A percentile compares a stretch with the other conserved stretches of the same genome.
Conservation (phyloP, 1,139 yeast species). For the Pichia norvegensis region DNA sequence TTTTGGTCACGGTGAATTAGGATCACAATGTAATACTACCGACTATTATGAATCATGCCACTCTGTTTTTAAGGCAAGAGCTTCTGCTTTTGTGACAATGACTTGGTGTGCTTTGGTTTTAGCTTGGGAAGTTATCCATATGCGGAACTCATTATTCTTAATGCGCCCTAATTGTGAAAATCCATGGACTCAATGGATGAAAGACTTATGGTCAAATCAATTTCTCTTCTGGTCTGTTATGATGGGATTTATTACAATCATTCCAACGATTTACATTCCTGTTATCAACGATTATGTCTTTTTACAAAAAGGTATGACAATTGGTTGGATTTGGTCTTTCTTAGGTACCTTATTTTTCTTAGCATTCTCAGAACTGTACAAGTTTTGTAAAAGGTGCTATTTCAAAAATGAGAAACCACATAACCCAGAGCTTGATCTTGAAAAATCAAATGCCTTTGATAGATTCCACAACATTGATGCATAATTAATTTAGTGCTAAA, state of each 20-base stretch:
- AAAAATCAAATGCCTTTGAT: conserved; percentile 30
- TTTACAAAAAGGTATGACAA: conserved; percentile 63
- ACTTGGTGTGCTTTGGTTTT: conserved; percentile 84
- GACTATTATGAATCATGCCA: conserved; percentile 42
- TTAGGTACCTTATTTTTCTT: conserved; percentile 57
- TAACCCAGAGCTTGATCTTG: conserved; percentile 60
- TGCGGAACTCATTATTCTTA: conserved; percentile 62
- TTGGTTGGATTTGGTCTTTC: conserved; percentile 79
- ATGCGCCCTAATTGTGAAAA: conserved; percentile 65
- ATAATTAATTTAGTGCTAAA: no score
- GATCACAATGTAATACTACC: conserved; percentile 51
- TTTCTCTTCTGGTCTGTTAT: conserved; percentile 79
- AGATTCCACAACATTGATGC: conserved; percentile 31
- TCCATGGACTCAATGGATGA: conserved; percentile 49
- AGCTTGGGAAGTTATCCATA: conserved; percentile 87
- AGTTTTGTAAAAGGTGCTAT: conserved; percentile 56
- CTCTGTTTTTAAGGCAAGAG: conserved; percentile 69
- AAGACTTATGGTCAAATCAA: conserved; percentile 67
- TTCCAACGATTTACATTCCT: conserved; percentile 84
- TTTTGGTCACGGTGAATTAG: conserved; percentile 61
- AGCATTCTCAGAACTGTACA: conserved; percentile 58
- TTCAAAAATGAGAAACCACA: conserved; percentile 32
- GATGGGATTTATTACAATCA: conserved; percentile 61
- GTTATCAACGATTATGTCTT: conserved; percentile 76
- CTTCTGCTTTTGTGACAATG: conserved; percentile 76